Conservation (phyloP, 2,329 filamentous ascomycete genomes). For the Xylaria sp. region DNA sequence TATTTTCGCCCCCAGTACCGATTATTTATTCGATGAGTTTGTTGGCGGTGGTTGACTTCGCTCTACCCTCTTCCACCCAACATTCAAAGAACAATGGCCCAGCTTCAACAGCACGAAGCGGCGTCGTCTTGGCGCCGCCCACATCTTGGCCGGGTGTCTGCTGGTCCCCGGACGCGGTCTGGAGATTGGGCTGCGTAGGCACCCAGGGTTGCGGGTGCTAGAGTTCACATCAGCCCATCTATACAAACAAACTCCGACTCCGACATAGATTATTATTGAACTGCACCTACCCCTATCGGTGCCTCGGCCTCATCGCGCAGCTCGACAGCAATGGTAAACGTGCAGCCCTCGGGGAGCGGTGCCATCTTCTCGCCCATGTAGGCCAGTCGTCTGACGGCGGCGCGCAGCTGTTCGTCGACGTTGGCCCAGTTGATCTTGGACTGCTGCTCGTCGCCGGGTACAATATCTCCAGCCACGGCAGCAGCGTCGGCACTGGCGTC, state of each 20-base stretch:
- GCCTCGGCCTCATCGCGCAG: slow-evolving; percentile 68
- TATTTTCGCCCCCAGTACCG: neutral
- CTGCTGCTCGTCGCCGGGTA: slow-evolving; percentile 12
- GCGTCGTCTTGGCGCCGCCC: slow-evolving; percentile 56
- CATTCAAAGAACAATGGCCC: slow-evolving; percentile 73
- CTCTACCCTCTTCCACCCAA: slow-evolving; percentile 69
- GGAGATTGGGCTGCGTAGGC: slow-evolving; percentile 61
- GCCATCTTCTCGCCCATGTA: slow-evolving; percentile 67
- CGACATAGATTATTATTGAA: neutral
- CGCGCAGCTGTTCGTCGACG: slow-evolving; percentile 78
- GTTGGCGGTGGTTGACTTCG: slow-evolving; percentile 49
- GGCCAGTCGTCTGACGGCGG: slow-evolving; percentile 70
- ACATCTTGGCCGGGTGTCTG: slow-evolving; percentile 49
- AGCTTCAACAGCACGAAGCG: slow-evolving; percentile 65
- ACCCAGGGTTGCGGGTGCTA: slow-evolving; percentile 71
- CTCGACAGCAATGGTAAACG: slow-evolving; percentile 81
- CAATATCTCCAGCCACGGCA: neutral
- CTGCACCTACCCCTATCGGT: slow-evolving; percentile 65
- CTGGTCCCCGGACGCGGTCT: slow-evolving; percentile 52
- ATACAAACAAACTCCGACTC: neutral
- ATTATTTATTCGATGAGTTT: slow-evolving; percentile 25
- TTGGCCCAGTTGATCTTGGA: slow-evolving; percentile 62
- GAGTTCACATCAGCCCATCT: slow-evolving; percentile 22
- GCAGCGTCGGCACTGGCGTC: slow-evolving; percentile 22
- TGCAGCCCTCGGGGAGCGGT: slow-evolving; percentile 71